Base-by-base conservation (phyloP, 371 early-diverging fungal genomes). In the Lichtheimia ornata region DNA sequence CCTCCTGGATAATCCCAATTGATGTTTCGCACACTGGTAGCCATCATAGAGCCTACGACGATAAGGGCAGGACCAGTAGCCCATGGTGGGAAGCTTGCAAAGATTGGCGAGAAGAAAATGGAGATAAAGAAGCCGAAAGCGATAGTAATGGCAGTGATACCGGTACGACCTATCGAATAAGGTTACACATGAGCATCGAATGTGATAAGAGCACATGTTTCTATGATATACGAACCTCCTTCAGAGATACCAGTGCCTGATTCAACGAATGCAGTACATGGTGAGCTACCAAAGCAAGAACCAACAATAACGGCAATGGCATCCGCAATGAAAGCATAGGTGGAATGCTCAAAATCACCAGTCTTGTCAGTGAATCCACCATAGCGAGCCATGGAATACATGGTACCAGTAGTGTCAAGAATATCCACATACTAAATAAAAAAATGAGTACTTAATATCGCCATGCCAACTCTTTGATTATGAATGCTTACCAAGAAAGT, bases 11-110 rank as follows among this genome's bases (percentile, higher is more conserved):
- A 89, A 49, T 85, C 81, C 90, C 89, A 91, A 69, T 91, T 91
- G 69, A 92, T 86, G 52, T 86, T 77, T 5, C 83, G 77, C 4
- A 91, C 80, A 59, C 81, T 78, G 30, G 84, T 79, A 58, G 80
- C 66, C 93, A 93, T 93, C 88, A 93, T 83, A 20, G 84, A 84
- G 12, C 93, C 93, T 18, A 93, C 87, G 17, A 88, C 66, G 45
- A 93, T 84, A 53, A 93, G 73, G 1, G 91, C 93, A 3, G 90
- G 91, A 5, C 92, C 92, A 1, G 93, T 91, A 6, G 91, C 89
- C 90, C 91, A 91, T 4, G 91, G 90, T 27, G 91, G 93, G 77
- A 91, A 88, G 44, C 87, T 84, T 9, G 92, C 93, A 71, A 91
- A 91, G 62, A 92, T 90, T 13, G 93, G 93, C 0, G 92, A 86